Base-by-base conservation (phyloP, 1,284 basidiomycete genomes). In the Moesziomyces globuligerus region DNA sequence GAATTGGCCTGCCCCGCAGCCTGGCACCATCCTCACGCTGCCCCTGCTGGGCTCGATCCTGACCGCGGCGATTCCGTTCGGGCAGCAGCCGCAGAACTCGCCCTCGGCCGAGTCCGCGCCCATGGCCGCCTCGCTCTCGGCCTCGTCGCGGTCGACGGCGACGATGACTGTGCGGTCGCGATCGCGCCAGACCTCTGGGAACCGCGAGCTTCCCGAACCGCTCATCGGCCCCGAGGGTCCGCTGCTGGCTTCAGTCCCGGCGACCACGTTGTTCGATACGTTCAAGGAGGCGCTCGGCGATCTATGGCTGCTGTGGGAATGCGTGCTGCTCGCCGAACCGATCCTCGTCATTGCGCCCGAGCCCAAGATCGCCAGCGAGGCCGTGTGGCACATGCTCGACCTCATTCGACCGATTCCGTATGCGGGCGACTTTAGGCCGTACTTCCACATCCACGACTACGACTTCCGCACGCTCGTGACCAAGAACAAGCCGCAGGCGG, bases 381-480 rank as follows among this genome's bases (percentile, higher is more conserved):
- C 79, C 0, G 76, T 83, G 15, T 81, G 79, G 73, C 79, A 81
- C 32, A 72, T 98, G 39, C 86, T 91, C 25, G 93, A 96, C 80
- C 84, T 98, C 3, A 82, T 97, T 10, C 87, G 92, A 26, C 95
- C 95, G 1, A 91, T 97, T 25, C 92, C 93, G 0, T 86, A 92
- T 18, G 89, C 90, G 0, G 89, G 89, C 3, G 94, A 98, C 80
- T 89, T 93, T 75, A 87, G 94, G 8, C 95, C 94, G 0, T 98
- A 95, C 82, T 91, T 98, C 73, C 96, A 94, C 17, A 94, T 98
- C 62, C 94, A 97, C 81, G 95, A 98, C 76, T 88, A 87, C 37
- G 94, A 97, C 73, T 90, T 93, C 73, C 80, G 87, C 0, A 78
- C 86, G 0, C 82, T 97, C 4, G 89, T 95, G 28, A 92, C 92